Evolutionary conservation across 2,329 filamentous ascomycete species (phyloP).

Genomic region (Ascochyta lentis): DNA sequence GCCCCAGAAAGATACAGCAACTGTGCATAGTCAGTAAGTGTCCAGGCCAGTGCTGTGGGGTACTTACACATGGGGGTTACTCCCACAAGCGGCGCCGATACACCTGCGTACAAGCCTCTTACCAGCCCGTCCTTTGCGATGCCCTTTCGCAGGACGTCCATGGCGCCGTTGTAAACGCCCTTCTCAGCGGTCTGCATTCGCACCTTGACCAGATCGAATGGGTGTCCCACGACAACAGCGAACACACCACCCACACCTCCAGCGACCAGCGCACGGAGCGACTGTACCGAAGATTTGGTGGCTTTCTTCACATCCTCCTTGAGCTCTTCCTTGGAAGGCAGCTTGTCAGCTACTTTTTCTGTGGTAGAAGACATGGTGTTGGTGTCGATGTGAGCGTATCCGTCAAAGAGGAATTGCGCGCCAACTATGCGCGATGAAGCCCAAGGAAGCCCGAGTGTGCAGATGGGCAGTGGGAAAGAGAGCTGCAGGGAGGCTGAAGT

Average conservation of each 20-base stretch:
- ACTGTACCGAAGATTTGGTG: slow-evolving; percentile 63
- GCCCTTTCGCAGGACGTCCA: slow-evolving; percentile 91
- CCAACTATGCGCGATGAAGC: not conserved
- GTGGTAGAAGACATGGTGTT: slow-evolving; percentile 34
- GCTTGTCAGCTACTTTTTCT: slow-evolving; percentile 36
- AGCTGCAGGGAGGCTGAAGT: not conserved
- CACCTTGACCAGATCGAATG: slow-evolving; percentile 98
- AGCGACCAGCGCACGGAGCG: slow-evolving; percentile 81
- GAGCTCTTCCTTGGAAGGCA: slow-evolving; percentile 53
- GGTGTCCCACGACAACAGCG: slow-evolving; percentile 91
- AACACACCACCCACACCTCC: slow-evolving; percentile 94
- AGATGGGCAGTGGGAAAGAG: not conserved
- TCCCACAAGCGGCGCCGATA: slow-evolving; percentile 90
- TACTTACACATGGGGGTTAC: slow-evolving; percentile 98
- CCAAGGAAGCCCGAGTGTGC: slow-evolving; percentile 2
- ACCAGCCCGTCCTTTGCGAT: slow-evolving; percentile 83
- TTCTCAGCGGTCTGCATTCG: slow-evolving; percentile 94
- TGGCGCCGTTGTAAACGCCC: slow-evolving; percentile 86
- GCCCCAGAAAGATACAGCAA: slow-evolving; percentile 76
- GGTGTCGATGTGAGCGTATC: slow-evolving; percentile 1
- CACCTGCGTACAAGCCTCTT: slow-evolving; percentile 90
- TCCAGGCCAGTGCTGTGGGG: not conserved
- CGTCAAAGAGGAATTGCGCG: slow-evolving; percentile 15
- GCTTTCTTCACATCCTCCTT: slow-evolving; percentile 60
- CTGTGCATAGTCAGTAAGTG: slow-evolving; percentile 45